Evolutionary conservation across 306 rosid species (phyloP).

Genomic region (Prosopis cineraria): DNA sequence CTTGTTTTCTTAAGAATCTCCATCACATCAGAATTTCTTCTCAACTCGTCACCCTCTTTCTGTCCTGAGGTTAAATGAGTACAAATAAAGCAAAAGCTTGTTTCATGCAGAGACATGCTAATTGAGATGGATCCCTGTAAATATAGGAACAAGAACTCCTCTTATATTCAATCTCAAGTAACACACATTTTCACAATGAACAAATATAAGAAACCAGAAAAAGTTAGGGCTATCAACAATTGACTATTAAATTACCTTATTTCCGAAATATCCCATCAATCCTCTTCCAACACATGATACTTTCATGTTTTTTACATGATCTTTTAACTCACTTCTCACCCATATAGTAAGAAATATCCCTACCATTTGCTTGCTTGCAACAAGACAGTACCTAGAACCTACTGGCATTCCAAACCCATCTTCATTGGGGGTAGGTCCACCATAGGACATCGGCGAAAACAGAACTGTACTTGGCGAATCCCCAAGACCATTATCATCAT

Average conservation of each 20-base stretch:
- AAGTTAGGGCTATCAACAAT: neutral
- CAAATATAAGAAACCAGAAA: conserved; percentile 8
- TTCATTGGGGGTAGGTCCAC: conserved; percentile 73
- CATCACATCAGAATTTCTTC: conserved; percentile 95
- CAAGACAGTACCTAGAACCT: conserved; percentile 88
- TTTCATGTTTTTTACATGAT: conserved; percentile 89
- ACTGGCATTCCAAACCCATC: conserved; percentile 82
- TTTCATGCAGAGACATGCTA: conserved; percentile 95
- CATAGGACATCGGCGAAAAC: conserved; percentile 80
- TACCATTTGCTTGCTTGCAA: conserved; percentile 99
- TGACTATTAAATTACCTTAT: conserved; percentile 67
- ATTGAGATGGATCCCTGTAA: conserved; percentile 95
- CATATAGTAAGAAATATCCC: conserved; percentile 95
- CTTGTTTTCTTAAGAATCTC: conserved; percentile 94
- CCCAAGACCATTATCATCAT: conserved; percentile 83
- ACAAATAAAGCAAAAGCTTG: conserved; percentile 94
- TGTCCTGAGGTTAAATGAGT: conserved; percentile 96
- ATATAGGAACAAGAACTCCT: conserved; percentile 37
- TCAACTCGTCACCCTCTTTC: conserved; percentile 95
- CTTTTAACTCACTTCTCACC: conserved; percentile 92
- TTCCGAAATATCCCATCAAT: conserved; percentile 98
- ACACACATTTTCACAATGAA: conserved; percentile 3
- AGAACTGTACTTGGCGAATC: conserved; percentile 96
- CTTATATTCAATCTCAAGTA: conserved; percentile 20
- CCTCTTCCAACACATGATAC: conserved; percentile 98